A percentile compares a stretch with the other conserved stretches of the same genome.
phyloP scores from a whole-genome alignment of 2,329 filamentous ascomycete species.

The Diaporthe vaccinii region DNA sequence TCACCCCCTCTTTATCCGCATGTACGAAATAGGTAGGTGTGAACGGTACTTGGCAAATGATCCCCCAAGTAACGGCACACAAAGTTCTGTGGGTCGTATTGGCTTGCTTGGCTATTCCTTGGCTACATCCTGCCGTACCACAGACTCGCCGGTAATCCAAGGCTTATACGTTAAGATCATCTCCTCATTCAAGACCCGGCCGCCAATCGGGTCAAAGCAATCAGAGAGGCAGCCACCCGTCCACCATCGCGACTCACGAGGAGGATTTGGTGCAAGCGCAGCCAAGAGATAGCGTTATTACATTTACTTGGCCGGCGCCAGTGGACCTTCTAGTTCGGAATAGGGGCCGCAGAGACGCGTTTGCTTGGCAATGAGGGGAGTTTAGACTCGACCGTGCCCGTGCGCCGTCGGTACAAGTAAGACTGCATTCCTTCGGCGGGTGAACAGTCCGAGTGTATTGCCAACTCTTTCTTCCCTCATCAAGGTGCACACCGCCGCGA shows the following conservation, averaged over 20 bases:
- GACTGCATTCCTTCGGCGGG: conserved; percentile 8
- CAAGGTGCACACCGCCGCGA: not conserved
- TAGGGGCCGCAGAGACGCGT: not conserved
- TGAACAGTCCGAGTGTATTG: not conserved
- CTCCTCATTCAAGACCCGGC: not conserved
- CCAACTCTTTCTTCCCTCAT: not conserved
- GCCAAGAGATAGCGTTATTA: conserved; percentile 30
- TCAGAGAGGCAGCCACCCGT: conserved; percentile 2
- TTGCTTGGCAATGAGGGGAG: conserved; percentile 31
- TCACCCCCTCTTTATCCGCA: conserved; percentile 6
- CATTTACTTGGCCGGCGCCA: conserved; percentile 11
- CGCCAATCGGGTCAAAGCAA: not conserved
- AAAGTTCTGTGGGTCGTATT: not conserved
- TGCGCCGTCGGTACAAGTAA: conserved; percentile 26
- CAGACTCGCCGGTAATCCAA: conserved; percentile 3
- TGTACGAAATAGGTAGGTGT: conserved; percentile 34
- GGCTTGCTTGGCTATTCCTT: conserved; percentile 34
- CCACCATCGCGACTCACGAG: conserved; percentile 17
- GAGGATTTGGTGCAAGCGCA: conserved; percentile 17
- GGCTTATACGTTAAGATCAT: conserved; percentile 18
- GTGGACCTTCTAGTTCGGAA: conserved; percentile 32
- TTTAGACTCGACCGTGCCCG: not conserved
- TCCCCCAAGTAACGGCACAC: conserved; percentile 1
- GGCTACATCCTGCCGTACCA: conserved; percentile 17
- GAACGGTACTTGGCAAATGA: conserved; percentile 17